phyloP scores from a whole-genome alignment of 2,329 filamentous ascomycete species.

The Arthrobotrys entomopaga region DNA sequence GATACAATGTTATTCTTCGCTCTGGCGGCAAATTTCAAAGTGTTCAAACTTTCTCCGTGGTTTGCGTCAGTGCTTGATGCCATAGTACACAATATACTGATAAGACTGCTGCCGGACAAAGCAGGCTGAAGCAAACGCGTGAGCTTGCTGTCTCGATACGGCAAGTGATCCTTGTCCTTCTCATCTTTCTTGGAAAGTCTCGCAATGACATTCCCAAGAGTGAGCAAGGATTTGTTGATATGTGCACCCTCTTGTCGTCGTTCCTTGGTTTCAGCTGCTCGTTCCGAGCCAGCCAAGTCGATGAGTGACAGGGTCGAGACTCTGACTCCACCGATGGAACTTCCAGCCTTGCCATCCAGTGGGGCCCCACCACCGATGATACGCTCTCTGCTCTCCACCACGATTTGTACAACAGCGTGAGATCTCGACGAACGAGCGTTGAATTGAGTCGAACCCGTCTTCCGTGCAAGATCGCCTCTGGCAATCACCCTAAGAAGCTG shows the following conservation, averaged over 20 bases:
- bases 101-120: slow-evolving; percentile 88
- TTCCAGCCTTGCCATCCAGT: slow-evolving; percentile 58
- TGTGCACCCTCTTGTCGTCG: slow-evolving; percentile 92
- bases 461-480: slow-evolving; percentile 86
- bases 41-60: slow-evolving; percentile 84
- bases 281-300: slow-evolving; percentile 94
- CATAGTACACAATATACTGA: slow-evolving; percentile 97
- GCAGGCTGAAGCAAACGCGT: slow-evolving; percentile 92
- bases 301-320: slow-evolving; percentile 96
- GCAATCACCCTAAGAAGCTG: slow-evolving; percentile 95
- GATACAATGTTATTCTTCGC: slow-evolving; percentile 98
- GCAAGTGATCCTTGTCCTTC: slow-evolving; percentile 86
- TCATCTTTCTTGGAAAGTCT: slow-evolving; percentile 82
- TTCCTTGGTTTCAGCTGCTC: slow-evolving; percentile 94
- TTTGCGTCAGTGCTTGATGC: slow-evolving; percentile 64
- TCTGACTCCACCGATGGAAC: slow-evolving; percentile 78
- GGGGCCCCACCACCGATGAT: slow-evolving; percentile 68
- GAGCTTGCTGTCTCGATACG: slow-evolving; percentile 96
- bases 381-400: slow-evolving; percentile 94
- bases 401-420: slow-evolving; percentile 98
- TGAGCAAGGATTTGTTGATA: slow-evolving; percentile 97
- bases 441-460: slow-evolving; percentile 95
- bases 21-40: slow-evolving; percentile 92
- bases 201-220: slow-evolving; percentile 92
- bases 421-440: slow-evolving; percentile 96